Conservation (phyloP, 2,329 filamentous ascomycete genomes). For the Aschersonia sp. region DNA sequence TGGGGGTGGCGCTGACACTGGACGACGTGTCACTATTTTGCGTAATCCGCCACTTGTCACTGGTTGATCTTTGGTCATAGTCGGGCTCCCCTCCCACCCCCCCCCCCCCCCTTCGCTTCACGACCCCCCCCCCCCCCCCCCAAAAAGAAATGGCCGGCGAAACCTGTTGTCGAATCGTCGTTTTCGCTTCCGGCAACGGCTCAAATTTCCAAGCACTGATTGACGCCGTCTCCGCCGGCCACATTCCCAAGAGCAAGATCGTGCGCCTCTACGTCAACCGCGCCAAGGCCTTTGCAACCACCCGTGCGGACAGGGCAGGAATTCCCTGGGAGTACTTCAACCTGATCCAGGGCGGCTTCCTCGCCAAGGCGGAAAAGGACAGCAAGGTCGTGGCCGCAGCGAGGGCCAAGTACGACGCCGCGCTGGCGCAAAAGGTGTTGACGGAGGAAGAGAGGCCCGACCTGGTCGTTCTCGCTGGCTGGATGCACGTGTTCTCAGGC, state of each 20-base stretch:
- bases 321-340: conserved; percentile 70
- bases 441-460: conserved; percentile 39
- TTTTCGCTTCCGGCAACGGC: conserved; percentile 60
- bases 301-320: conserved; percentile 16
- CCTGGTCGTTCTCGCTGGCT: conserved; percentile 69
- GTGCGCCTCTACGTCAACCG: conserved; percentile 34
- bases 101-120: no score
- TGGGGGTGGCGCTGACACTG: no score
- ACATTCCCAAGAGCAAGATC: conserved; percentile 27
- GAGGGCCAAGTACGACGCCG: conserved; percentile 57
- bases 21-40: no score
- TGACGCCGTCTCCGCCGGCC: conserved; percentile 25
- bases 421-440: conserved; percentile 55
- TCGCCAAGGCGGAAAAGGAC: conserved; percentile 17
- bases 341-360: conserved; percentile 56
- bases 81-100: no score
- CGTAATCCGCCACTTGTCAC: no score
- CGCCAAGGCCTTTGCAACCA: conserved; percentile 28
- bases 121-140: no score
- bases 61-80: no score
- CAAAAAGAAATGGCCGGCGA: not conserved
- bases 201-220: conserved; percentile 67
- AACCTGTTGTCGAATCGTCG: conserved; percentile 36
- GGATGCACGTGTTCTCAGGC: conserved; percentile 69
- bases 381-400: conserved; percentile 46